Conservation (phyloP, 257 asterid genomes). For the Penstemon barbatus region DNA sequence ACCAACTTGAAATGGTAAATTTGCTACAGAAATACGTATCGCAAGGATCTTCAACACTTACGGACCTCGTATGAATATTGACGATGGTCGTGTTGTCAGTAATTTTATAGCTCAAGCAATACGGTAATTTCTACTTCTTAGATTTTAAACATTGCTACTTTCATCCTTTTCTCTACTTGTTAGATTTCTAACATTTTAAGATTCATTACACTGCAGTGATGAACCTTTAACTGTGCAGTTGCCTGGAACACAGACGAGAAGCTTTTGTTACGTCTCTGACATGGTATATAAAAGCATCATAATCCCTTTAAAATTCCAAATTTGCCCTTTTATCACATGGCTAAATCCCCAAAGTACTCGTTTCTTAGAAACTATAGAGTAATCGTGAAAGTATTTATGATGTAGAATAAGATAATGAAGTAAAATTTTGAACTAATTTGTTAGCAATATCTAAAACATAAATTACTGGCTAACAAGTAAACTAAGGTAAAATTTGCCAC, state of each 20-base stretch:
- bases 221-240: constrained; percentile 87
- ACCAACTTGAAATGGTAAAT: constrained; percentile 9
- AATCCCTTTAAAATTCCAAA: no score
- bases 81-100: constrained; percentile 96
- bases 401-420: no score
- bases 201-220: constrained; percentile 44
- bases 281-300: constrained; percentile 34
- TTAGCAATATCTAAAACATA: no score
- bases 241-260: constrained; percentile 92
- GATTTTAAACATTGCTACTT: not conserved
- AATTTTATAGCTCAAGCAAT: constrained; percentile 93
- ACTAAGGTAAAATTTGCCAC: no score
- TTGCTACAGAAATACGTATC: constrained; percentile 74
- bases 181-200: not conserved
- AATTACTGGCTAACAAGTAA: no score
- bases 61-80: constrained; percentile 96
- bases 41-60: constrained; percentile 97
- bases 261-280: constrained; percentile 63
- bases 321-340: no score
- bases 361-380: no score
- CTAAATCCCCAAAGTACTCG: no score
- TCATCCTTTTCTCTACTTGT: not conserved
- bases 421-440: no score
- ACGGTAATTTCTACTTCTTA: constrained; percentile 48
- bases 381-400: no score